Conservation (phyloP, 1,139 yeast species). For the Kodamaea alishanica region DNA sequence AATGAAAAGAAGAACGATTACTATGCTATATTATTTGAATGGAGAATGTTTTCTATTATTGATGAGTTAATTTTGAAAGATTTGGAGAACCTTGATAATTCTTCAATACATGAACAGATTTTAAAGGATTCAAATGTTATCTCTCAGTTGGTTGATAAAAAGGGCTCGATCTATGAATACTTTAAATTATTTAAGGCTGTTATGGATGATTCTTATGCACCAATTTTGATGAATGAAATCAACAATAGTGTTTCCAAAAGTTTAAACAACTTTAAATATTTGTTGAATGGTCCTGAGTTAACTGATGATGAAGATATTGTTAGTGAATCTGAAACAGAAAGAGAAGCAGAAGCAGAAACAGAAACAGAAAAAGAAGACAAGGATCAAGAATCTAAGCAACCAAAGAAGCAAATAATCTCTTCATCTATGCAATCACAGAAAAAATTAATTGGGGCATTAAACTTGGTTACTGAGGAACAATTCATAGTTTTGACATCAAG, state of each 20-base stretch:
- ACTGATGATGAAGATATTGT: constrained; percentile 29
- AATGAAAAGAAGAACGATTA: constrained; percentile 19
- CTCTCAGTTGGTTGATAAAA: constrained; percentile 16
- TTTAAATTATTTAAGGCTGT: constrained; percentile 30
- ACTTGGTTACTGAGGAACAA: constrained; percentile 35
- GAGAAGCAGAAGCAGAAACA: constrained; percentile 4
- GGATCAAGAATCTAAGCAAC: neutral
- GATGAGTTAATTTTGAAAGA: constrained; percentile 31
- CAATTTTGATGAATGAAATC: constrained; percentile 20
- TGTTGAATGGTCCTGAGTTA: constrained; percentile 26
- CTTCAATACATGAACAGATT: constrained; percentile 14
- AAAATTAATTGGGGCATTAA: constrained; percentile 30
- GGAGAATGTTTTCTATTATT: constrained; percentile 39
- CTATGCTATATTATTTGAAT: constrained; percentile 28
- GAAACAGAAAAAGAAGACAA: constrained; percentile 1
- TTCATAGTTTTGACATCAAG: constrained; percentile 30
- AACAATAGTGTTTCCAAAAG: constrained; percentile 17
- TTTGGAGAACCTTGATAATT: constrained; percentile 19
- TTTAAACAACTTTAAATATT: constrained; percentile 21
- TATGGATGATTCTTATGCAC: constrained; percentile 24
- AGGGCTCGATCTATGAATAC: constrained; percentile 17
- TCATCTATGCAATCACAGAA: constrained; percentile 13
- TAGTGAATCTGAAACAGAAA: constrained; percentile 11
- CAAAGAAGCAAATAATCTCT: neutral
- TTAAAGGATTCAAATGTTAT: constrained; percentile 23